Base-by-base conservation (phyloP, 192 early-diverging fungal species). In the Coemansia reversa region DNA sequence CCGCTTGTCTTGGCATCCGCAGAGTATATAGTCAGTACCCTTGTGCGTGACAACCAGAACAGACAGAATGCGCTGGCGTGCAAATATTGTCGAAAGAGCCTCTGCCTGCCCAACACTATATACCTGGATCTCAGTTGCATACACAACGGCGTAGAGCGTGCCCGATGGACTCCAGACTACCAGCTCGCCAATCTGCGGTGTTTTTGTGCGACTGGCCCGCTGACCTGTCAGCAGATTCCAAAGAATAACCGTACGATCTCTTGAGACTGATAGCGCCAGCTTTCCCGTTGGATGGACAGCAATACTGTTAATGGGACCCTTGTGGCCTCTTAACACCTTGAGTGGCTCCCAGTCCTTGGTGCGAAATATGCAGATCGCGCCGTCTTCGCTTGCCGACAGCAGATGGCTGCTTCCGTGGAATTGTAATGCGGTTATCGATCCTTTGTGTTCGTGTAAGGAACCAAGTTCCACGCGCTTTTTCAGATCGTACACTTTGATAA, bases 321-420 rank as follows among this genome's bases (percentile, higher is more conserved):
- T 85, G 74, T 94, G 91, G 23, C 90, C 91, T 59, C 89, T 91
- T 52, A 98, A 83, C 39, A 85, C 89, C 74, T 92, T 94, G 63
- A 99, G 85, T 54, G 86, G 87, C 71, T 97, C 95, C 98, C 98
- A 99, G 78, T 98, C 98, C 69, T 91, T 93, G 45, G 93, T 88
- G 66, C 98, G 80, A 78, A 93, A 94, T 32, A 99, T 88, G 52
- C 89, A 87, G 29, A 99, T 86, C 9, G 81, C 84, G 28, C 93
- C 92, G 74, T 97, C 96, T 55, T 96, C 95, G 54, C 90, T 91
- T 45, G 89, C 89, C 27, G 92, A 90, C 3, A 99, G 74, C 84
- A 99, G 81, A 62, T 98, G 93, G 0, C 88, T 84, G 60, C 87
- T 89, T 48, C 86, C 83, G 74, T 90, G 88, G 69, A 96, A 98